Percentiles rank a stretch among this genome's conserved stretches.
Conservation (phyloP, 1,284 basidiomycete genomes). For the Hypsizygus ulmarius region DNA sequence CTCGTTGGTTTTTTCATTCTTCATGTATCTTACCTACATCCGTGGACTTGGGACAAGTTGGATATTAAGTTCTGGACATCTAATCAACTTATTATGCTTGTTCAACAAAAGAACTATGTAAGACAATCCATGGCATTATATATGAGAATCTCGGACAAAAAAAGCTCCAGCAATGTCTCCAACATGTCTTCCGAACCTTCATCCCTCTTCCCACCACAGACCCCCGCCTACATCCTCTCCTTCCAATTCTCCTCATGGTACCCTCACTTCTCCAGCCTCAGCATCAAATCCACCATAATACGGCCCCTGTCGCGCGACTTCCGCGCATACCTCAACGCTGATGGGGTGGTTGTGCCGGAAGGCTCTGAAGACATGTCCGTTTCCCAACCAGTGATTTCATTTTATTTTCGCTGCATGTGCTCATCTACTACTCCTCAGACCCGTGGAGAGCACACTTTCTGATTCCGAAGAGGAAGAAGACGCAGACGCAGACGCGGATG, state of each 20-base stretch:
- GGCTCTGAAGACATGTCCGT: constrained; percentile 76
- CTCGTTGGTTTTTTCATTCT: constrained; percentile 3
- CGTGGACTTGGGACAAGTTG: constrained; percentile 9
- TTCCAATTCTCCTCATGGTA: constrained; percentile 93
- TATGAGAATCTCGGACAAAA: not conserved
- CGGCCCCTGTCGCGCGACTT: constrained; percentile 68
- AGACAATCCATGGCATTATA: too few relatives aligned
- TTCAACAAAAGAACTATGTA: too few relatives aligned
- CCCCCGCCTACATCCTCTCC: constrained; percentile 55
- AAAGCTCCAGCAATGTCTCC: not conserved
- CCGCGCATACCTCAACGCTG: constrained; percentile 70
- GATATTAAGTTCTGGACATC: not conserved
- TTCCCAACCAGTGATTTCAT: constrained; percentile 10
- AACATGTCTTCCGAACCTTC: constrained; percentile 12
- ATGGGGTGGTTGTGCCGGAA: constrained; percentile 80
- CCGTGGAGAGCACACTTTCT: constrained; percentile 52
- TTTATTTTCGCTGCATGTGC: not conserved
- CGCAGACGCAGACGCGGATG: constrained; percentile 38
- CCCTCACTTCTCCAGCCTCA: constrained; percentile 64
- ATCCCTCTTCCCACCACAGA: constrained; percentile 51
- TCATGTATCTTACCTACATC: constrained; percentile 13
- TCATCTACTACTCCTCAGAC: constrained; percentile 36
- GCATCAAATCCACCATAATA: constrained; percentile 79
- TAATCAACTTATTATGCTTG: too few relatives aligned
- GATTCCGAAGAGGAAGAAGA: constrained; percentile 48